phyloP scores from a whole-genome alignment of 345 rosid genomes.

The Reutealis trisperma region DNA sequence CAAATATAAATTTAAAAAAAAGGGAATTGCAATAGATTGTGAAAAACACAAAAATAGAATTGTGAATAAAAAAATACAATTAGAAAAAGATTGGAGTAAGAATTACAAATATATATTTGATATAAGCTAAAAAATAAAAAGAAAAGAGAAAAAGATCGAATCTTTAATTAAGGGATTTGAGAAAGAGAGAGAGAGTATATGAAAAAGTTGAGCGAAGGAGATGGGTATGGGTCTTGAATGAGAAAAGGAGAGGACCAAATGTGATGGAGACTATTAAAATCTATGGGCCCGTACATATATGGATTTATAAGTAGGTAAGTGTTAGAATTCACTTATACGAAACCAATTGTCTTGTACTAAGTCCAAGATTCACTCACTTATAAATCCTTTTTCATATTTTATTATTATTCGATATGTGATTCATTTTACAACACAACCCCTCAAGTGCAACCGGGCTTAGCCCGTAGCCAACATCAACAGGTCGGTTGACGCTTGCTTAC shows the following conservation, averaged over 20 bases:
- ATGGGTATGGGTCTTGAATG: background rate
- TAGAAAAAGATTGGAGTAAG: background rate
- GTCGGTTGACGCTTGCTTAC: no score
- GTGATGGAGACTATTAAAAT: background rate
- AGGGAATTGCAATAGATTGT: background rate
- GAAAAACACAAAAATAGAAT: background rate
- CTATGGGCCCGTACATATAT: no score
- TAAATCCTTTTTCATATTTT: no score
- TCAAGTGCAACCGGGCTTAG: no score
- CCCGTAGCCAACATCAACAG: no score
- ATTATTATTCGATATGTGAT: no score
- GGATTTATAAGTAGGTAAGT: no score
- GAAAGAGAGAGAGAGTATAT: no score
- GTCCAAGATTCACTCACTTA: no score
- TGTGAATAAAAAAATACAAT: background rate
- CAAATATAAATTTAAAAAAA: background rate
- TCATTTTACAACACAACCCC: no score
- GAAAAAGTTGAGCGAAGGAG: background rate
- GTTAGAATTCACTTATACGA: no score
- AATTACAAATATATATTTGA: background rate
- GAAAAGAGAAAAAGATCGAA: background rate
- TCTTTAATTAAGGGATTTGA: slow-evolving; percentile 2
- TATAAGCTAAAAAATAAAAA: background rate
- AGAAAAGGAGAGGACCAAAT: slow-evolving; percentile 1
- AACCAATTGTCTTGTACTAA: no score